phyloP scores from a whole-genome alignment of 257 asterid genomes.

The Solanum lignicaule region DNA sequence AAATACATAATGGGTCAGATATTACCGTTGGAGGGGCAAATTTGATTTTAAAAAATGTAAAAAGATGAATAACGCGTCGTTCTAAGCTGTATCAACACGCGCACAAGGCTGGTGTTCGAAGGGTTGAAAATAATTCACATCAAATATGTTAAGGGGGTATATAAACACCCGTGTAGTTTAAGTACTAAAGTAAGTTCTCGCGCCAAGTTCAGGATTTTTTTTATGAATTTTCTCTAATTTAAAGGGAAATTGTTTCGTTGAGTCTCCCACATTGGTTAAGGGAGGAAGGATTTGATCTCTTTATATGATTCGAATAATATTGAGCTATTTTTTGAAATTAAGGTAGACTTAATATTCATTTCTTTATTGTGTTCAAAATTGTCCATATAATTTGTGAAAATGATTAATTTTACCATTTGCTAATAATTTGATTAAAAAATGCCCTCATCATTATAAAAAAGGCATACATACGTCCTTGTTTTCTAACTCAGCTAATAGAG shows the following conservation, averaged over 20 bases:
- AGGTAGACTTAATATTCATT: too few species aligned
- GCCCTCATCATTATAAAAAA: background rate
- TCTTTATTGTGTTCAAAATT: background rate
- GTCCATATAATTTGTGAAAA: background rate
- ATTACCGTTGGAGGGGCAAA: too few species aligned
- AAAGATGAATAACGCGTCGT: too few species aligned
- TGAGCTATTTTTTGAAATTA: background rate
- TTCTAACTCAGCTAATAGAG: background rate
- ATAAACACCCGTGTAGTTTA: too few species aligned
- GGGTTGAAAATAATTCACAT: too few species aligned
- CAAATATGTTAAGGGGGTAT: too few species aligned
- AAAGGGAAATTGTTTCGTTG: background rate
- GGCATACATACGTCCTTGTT: background rate
- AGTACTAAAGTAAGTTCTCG: too few species aligned
- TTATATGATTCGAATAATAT: background rate
- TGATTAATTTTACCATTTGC: background rate
- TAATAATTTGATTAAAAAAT: background rate
- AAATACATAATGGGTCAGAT: too few species aligned
- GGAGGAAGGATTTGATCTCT: background rate
- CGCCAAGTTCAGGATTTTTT: too few species aligned
- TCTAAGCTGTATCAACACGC: too few species aligned
- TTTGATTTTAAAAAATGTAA: too few species aligned
- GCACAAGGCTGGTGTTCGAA: too few species aligned
- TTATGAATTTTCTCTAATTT: background rate
- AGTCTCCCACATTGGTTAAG: background rate